Conservation (phyloP, 73 alveolate species). For the Paramecium caudatum region DNA sequence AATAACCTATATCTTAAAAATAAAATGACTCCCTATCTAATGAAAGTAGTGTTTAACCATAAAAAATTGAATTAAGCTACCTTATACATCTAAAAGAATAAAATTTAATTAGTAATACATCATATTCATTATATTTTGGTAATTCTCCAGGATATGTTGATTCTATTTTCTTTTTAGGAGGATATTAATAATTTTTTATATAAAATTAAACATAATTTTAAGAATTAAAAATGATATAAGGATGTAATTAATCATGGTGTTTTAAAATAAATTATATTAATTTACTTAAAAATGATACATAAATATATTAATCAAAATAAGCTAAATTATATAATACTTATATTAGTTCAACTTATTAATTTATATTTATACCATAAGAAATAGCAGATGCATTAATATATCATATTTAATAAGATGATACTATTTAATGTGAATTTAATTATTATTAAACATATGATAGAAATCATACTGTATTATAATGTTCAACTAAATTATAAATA, state of each 20-base stretch:
- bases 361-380: conserved; percentile 4
- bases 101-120: not conserved
- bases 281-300: not conserved
- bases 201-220: not conserved
- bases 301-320: not conserved
- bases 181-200: not conserved
- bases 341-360: conserved; percentile 49
- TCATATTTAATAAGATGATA: conserved; percentile 25
- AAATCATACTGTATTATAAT: not conserved
- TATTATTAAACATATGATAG: not conserved
- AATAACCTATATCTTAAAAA: not conserved
- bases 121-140: conserved; percentile 15
- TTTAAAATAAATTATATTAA: not conserved
- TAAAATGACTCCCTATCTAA: not conserved
- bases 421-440: not conserved
- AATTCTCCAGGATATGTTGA: not conserved
- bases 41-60: not conserved
- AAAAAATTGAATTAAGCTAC: not conserved
- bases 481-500: conserved; percentile 18
- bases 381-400: not conserved
- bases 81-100: conserved; percentile 10
- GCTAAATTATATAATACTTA: not conserved
- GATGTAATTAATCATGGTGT: not conserved
- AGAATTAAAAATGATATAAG: not conserved
- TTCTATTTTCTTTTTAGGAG: not conserved